Evolutionary conservation across 306 rosid species (phyloP), one percentile per base, ranked within the genome.

Genomic region (Prinsepia uniflora): DNA sequence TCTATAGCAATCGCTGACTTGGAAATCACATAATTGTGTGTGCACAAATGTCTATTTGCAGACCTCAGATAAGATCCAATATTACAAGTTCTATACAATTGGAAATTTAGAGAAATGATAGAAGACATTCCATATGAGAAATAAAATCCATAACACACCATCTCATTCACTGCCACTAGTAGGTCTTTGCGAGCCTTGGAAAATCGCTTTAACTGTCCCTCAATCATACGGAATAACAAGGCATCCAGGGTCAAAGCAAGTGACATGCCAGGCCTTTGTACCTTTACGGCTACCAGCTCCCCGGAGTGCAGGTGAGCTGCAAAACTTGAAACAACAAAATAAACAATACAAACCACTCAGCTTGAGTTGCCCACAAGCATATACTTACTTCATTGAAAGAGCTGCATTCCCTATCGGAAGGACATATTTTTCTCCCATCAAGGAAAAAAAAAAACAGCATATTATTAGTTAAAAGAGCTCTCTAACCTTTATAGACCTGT

Each of bases 281-380:
- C 97, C 78, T 94, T 94, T 75, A 91, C 97, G 15, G 97, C 99
- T 75, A 91, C 97, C 74, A 89, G 87, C 82, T 94, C 99, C 78
- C 99, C 99, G 58, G 96, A 81, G 70, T 76, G 95, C 95, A 94
- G 80, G 78, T 91, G 97, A 87, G 97, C 99, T 94, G 99, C 88
- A 87, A 89, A 75, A 87, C 97, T 94, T 94, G 88, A 90, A 85
- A 17, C 46, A 61, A 61, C 12, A 61, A 61, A 61, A 39, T 13
- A 80, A 85, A 75, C 80, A 84, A 85, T 79, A 81, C 73, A 78
- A 78, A 82, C 76, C 85, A 82, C 74, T 79, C 73, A 72, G 76
- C 75, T 83, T 76, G 71, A 80, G 82, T 75, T 84, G 66, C 80
- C 84, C 68, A 40, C 69, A 76, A 72, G 81, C 40, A 61, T 57